Base-by-base conservation (phyloP, 495 filamentous ascomycete genomes). In the Penicillium manginii region DNA sequence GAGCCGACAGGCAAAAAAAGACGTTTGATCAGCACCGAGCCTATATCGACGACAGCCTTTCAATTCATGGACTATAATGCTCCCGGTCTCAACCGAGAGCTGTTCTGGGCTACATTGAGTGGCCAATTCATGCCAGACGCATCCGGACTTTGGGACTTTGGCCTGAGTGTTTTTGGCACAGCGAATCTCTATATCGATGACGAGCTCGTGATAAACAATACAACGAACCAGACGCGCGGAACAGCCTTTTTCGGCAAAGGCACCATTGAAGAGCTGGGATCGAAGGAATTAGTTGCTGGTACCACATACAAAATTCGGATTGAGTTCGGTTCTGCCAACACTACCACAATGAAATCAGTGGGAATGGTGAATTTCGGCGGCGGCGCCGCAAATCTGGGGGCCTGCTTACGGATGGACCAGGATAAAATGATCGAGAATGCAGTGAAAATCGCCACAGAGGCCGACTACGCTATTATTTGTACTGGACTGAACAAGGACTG, bases 401-500 rank as follows among this genome's bases (percentile, higher is more conserved):
- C n/a, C 15, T 43, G 40, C 17, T 4, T 17, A 19, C 40, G 40
- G 7, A 5, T 43, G 7, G 40, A 43, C 40, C 12, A 17, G 17
- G 17, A 43, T 9, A 4, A 19, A 19, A 9, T n/a, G 14, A 3
- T 43, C n/a, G 2, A 43, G 8, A 19, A 43, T 12, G 40, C 40
- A 6, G 40, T 43, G 15, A 87, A 76, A 23, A 71, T 85, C 12
- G 89, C 88, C 3, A 72, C 71, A 53, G 78, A 80, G 33, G 83
- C 83, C 8, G 89, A 93, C 60, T 84, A 88, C 14, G 86, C 86
- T 3, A 78, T 93, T 48, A 76, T 93, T 7, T 83, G 89, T 58
- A 86, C 89, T n/a, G 90, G 91, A 2, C 77, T 93, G 31, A 89
- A 90, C 66, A 84, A 81, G 32, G 91, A 94, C 65, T 93, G 90